Conservation (phyloP, 129 eudicot species). For the Saussurea involucrata region DNA sequence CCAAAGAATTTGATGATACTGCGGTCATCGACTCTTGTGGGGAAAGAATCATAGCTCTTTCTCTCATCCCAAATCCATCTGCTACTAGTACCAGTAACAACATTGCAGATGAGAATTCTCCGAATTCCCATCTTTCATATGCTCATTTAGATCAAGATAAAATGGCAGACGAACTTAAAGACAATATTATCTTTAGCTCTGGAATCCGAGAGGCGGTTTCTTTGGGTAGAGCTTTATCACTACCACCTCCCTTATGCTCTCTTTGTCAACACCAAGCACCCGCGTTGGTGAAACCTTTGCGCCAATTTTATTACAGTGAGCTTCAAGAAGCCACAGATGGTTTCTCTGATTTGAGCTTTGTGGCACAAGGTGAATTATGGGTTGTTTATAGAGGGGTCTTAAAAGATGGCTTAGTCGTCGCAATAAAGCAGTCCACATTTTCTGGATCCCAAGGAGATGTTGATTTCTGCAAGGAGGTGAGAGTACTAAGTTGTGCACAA, state of each 20-base stretch:
- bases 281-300: conserved; percentile 74
- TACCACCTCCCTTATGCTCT: conserved; percentile 88
- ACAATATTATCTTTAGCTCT: conserved; percentile 21
- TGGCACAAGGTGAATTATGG: conserved; percentile 78
- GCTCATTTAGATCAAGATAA: conserved; percentile 10
- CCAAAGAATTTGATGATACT: conserved; percentile 1
- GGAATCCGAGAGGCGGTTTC: conserved; percentile 85
- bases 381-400: conserved; percentile 72
- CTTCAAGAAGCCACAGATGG: conserved; percentile 71
- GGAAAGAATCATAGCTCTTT: conserved; percentile 50
- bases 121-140: conserved; percentile 8
- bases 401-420: conserved; percentile 70
- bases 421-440: conserved; percentile 74
- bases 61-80: conserved; percentile 24
- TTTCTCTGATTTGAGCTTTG: conserved; percentile 61
- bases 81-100: conserved; percentile 11
- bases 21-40: conserved; percentile 27
- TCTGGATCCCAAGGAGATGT: conserved; percentile 67
- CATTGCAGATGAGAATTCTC: conserved; percentile 7
- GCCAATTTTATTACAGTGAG: conserved; percentile 58
- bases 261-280: conserved; percentile 87
- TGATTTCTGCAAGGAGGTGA: conserved; percentile 87
- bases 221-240: conserved; percentile 49
- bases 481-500: conserved; percentile 86
- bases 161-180: conserved; percentile 1